Conservation (phyloP, 2,329 filamentous ascomycete species). For the Sclerotinia glacialis region DNA sequence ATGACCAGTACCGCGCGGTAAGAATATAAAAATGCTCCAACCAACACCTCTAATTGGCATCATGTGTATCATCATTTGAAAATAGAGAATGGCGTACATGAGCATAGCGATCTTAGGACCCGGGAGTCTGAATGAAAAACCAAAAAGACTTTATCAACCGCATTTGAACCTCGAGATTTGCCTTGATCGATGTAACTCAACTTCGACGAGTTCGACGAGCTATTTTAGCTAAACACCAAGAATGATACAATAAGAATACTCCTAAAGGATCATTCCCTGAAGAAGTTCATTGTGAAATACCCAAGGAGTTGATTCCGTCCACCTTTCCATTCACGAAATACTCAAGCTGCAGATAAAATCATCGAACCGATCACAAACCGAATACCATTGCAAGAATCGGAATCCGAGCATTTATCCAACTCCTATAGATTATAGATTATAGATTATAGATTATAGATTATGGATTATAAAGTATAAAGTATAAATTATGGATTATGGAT, state of each 20-base stretch:
- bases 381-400: too few species aligned
- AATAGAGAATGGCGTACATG: too few species aligned
- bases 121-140: not conserved
- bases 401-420: too few species aligned
- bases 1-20: constrained; percentile 3
- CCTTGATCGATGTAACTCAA: not conserved
- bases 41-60: not conserved
- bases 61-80: not conserved
- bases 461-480: too few species aligned
- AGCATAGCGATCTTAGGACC: too few species aligned
- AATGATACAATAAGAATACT: not conserved
- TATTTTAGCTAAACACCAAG: not conserved
- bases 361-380: too few species aligned
- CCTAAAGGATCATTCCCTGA: not conserved
- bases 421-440: too few species aligned
- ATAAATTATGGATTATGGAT: too few species aligned
- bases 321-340: not conserved
- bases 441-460: too few species aligned
- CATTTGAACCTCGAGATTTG: not conserved
- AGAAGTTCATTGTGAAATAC: not conserved
- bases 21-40: not conserved
- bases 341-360: not conserved
- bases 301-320: not conserved
- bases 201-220: too few species aligned
- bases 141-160: not conserved